Percentiles rank a stretch among this genome's conserved stretches.
Conservation (phyloP, 345 rosid species). For the Eucalyptus regnans region DNA sequence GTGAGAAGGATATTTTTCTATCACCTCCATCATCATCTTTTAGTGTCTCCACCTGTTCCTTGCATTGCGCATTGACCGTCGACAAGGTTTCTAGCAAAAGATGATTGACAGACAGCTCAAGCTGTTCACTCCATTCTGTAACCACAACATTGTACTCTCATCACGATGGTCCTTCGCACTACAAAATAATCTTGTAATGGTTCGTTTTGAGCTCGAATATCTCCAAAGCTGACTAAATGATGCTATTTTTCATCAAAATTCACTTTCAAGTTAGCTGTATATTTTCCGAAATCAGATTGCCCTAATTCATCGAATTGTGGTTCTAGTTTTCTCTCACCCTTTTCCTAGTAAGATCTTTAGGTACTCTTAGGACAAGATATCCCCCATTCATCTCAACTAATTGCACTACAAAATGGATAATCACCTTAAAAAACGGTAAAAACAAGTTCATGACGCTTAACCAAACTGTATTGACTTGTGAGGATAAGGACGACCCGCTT, state of each 20-base stretch:
- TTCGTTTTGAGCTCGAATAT: background rate
- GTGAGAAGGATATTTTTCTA: background rate
- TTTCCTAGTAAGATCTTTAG: background rate
- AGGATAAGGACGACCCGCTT: background rate
- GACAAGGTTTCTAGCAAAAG: background rate
- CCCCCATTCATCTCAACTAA: background rate
- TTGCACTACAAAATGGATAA: background rate
- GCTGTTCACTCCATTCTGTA: background rate
- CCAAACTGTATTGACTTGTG: background rate
- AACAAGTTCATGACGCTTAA: background rate
- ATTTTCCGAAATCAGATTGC: background rate
- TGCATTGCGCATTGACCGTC: background rate
- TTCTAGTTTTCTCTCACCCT: fast-evolving
- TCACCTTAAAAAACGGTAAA: background rate
- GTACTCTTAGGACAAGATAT: background rate
- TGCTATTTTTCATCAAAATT: background rate
- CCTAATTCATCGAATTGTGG: background rate
- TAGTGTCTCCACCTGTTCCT: background rate
- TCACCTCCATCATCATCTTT: background rate
- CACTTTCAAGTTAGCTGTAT: background rate
- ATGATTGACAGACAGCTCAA: background rate
- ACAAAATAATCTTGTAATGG: background rate
- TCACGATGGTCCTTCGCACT: background rate
- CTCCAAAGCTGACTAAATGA: background rate
- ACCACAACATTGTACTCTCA: background rate